phyloP scores from a whole-genome alignment of 176 grass and related monocot genomes.

The Ensete ventricosum region DNA sequence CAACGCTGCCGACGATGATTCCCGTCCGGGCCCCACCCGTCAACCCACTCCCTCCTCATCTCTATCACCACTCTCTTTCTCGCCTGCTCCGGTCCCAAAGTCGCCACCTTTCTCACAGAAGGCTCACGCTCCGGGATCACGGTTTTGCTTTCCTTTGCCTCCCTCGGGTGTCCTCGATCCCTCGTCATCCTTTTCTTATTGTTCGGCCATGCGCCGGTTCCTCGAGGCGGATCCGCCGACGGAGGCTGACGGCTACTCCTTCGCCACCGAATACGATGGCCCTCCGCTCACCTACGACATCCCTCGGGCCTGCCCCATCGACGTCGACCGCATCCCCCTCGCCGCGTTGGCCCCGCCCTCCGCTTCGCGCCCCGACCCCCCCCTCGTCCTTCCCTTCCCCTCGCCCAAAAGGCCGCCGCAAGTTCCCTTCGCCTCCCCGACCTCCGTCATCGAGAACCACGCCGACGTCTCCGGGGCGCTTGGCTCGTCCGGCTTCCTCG shows the following conservation, averaged over 20 bases:
- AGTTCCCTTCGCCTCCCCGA: constrained; percentile 42
- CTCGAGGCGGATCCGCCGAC: not conserved
- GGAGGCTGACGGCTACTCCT: constrained; percentile 49
- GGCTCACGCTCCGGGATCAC: no score
- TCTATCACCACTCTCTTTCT: not conserved
- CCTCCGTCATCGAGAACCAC: constrained; percentile 96
- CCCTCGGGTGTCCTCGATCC: not conserved
- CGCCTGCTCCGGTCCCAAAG: not conserved
- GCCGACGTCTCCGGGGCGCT: constrained; percentile 26
- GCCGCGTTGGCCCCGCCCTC: constrained; percentile 37
- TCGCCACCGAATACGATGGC: constrained; percentile 84
- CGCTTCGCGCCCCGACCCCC: constrained; percentile 16
- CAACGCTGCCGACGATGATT: not conserved
- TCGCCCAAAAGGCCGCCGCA: constrained; percentile 30
- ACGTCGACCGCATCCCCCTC: constrained; percentile 74
- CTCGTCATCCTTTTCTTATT: not conserved
- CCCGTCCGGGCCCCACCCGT: not conserved
- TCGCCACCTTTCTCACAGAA: not conserved
- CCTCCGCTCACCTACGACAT: constrained; percentile 71
- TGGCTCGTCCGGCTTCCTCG: constrained; percentile 13
- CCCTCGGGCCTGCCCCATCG: constrained; percentile 74
- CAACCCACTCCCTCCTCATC: not conserved
- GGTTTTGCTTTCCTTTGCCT: not conserved
- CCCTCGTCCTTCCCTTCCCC: constrained; percentile 64
- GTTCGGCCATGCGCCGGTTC: not conserved